Evolutionary conservation across 2,329 filamentous ascomycete genomes (phyloP).

Genomic region (Fusarium marasasianum): DNA sequence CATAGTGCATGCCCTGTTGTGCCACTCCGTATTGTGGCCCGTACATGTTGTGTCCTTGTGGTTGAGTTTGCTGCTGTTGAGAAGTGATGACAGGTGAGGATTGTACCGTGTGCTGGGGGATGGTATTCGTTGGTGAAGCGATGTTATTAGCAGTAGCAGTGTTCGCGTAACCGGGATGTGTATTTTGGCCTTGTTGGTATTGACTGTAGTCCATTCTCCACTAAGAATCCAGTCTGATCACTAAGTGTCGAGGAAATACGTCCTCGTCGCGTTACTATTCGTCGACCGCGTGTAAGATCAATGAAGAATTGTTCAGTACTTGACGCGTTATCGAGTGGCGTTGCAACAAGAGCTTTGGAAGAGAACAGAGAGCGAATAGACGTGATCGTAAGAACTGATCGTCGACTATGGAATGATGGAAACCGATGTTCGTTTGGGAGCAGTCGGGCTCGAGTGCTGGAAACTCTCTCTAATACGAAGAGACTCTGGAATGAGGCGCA

Average conservation of each 20-base stretch:
- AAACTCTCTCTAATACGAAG: constrained; percentile 32
- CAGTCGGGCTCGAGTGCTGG: constrained; percentile 58
- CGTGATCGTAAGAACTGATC: constrained; percentile 37
- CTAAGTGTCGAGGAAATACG: constrained; percentile 40
- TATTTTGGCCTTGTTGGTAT: constrained; percentile 72
- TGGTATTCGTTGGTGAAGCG: constrained; percentile 77
- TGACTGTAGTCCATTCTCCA: constrained; percentile 79
- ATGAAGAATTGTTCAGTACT: constrained; percentile 4
- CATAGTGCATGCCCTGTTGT: constrained; percentile 79
- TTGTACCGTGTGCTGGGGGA: constrained; percentile 74
- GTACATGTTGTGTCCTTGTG: constrained; percentile 80
- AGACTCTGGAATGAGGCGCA: constrained; percentile 57
- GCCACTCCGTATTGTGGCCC: constrained; percentile 79
- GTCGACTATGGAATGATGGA: constrained; percentile 45
- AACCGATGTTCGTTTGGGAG: constrained; percentile 50
- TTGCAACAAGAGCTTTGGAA: constrained; percentile 12
- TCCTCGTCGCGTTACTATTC: constrained; percentile 43
- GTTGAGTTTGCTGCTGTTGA: constrained; percentile 72
- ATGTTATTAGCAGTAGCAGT: constrained; percentile 67
- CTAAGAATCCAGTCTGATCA: constrained; percentile 44
- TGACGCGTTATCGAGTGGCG: constrained; percentile 19
- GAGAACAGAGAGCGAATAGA: constrained; percentile 37
- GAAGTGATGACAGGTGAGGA: constrained; percentile 83
- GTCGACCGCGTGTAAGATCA: constrained; percentile 24
- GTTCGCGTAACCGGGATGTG: constrained; percentile 72